Evolutionary conservation across 768 basidiomycete species (phyloP).

Genomic region (Lepiota venenata): DNA sequence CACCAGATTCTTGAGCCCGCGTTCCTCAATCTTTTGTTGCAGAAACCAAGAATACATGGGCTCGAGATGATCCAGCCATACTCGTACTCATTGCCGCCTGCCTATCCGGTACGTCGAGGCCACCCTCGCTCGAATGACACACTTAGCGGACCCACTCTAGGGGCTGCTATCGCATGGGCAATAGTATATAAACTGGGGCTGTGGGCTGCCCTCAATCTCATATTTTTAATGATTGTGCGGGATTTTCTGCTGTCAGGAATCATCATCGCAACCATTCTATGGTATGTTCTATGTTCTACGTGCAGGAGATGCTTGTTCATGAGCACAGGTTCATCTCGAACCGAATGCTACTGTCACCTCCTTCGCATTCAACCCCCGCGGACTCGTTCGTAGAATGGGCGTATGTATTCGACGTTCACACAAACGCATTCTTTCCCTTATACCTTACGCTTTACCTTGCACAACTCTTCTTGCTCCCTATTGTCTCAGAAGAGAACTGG

Average conservation of each 20-base stretch:
- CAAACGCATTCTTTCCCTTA: constrained; percentile 94
- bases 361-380: constrained; percentile 67
- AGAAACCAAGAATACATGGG: constrained; percentile 99
- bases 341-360: constrained; percentile 63
- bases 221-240: constrained; percentile 79
- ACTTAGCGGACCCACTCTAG: constrained; percentile 35
- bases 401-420: constrained; percentile 96
- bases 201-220: constrained; percentile 56
- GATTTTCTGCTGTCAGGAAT: constrained; percentile 84
- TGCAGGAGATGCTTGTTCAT: constrained; percentile 13
- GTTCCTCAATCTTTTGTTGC: constrained; percentile 11
- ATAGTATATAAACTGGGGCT: constrained; percentile 70
- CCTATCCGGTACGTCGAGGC: constrained; percentile 56
- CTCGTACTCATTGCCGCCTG: constrained; percentile 81
- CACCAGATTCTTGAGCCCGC: not conserved
- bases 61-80: constrained; percentile 95
- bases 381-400: constrained; percentile 84
- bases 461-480: constrained; percentile 81
- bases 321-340: constrained; percentile 64
- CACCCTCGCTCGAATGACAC: not conserved
- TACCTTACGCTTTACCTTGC: constrained; percentile 89
- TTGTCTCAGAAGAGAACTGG: constrained; percentile 86
- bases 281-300: constrained; percentile 41
- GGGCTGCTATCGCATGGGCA: constrained; percentile 83
- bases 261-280: constrained; percentile 71